Evolutionary conservation across 2,329 filamentous ascomycete genomes (phyloP), one percentile per base, ranked within the genome.

Genomic region (Ascochyta viciae-villosae): DNA sequence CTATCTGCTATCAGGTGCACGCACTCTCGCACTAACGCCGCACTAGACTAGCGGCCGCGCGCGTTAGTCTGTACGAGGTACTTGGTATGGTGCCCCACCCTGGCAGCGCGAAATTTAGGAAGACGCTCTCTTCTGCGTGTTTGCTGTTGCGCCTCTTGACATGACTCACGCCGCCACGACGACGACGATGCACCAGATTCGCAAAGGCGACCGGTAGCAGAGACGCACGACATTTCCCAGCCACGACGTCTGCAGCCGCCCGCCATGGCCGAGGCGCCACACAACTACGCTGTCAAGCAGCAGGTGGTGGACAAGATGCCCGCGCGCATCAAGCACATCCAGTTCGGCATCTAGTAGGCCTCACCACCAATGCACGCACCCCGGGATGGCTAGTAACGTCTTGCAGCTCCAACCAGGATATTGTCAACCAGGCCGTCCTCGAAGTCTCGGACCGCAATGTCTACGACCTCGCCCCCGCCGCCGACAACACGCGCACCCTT

Each of bases 361-460:
- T 43, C 40, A 41, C 44, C 33, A 40, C 16, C 27, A 38, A 22
- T 27, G 23, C 53, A 47, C 46, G 19, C 50, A 15, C 34, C 37
- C 38, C 24, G 31, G 10, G 3, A 34, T 35, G 10, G 41, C 43
- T 60, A 57, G 54, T 70, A 54, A 73, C 68, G 24, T 19, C 29
- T 53, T 48, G 16, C 62, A 92, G 90, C 71, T 96, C 93, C 24
- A 92, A 91, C 68, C 90, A 96, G 74, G 92, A 98, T 72, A 96
- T 98, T 65, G 90, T 96, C 66, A 96, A 94, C 73, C 95, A 99
- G 78, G 92, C 90, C 61, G 92, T 97, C 54, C 85, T 98, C 64
- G 92, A 97, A 77, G 89, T 99, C 54, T 96, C 91, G n/a, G 91
- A 97, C 75, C 87, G 92, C 68, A 88, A 93, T 75, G 87, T 98